A percentile compares a stretch with the other conserved stretches of the same genome.
These are phyloP conservation scores for sunflower (Helianthus annuus) DNA, from an alignment of 129 eudicot species.

Conservation along the genomic window HanXRQr2.0-SUNRISE NC_035437.2:41695134-41695633, in stretches of 20 bases:
- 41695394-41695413: conserved; percentile 86
- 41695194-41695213: conserved; percentile 80
- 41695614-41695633: conserved; percentile 30
- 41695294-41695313: conserved; percentile 12
- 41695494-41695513: conserved; percentile 13
- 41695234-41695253: conserved; percentile 52
- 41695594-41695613: conserved; percentile 31
- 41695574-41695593: conserved; percentile 27
- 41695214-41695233: conserved; percentile 94
- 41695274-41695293: conserved; percentile 5
- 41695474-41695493: conserved; percentile 45
- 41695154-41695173: conserved; percentile 49
- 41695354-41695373: conserved; percentile 94
- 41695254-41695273: conserved; percentile 18
- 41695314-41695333: conserved; percentile 1
- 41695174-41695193: conserved; percentile 42
- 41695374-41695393: conserved; percentile 83
- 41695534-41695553: conserved; percentile 30
- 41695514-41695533: conserved; percentile 27
- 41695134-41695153: conserved; percentile 64
- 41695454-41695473: conserved; percentile 58
- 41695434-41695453: conserved; percentile 40
- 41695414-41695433: conserved; percentile 74
- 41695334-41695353: conserved; percentile 72
- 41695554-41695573: conserved; percentile 32